A percentile compares a stretch with the other conserved stretches of the same genome.
phyloP scores from a whole-genome alignment of 306 rosid species.

The Ormosia emarginata region DNA sequence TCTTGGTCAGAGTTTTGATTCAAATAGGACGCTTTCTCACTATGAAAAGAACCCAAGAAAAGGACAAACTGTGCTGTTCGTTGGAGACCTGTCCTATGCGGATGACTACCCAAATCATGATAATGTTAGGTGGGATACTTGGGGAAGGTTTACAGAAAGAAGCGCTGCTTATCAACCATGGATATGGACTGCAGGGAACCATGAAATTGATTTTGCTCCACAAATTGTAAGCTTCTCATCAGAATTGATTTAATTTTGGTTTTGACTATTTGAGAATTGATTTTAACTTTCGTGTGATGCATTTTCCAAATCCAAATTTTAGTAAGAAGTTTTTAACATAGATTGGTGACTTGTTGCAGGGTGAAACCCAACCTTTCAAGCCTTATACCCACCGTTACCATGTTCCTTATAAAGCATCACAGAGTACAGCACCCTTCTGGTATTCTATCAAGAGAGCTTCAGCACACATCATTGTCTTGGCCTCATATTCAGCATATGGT shows the following conservation, averaged over 20 bases:
- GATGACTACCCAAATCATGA: slow-evolving; percentile 70
- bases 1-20: slow-evolving; percentile 89
- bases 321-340: neutral
- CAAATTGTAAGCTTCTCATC: slow-evolving; percentile 51
- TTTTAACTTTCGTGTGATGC: neutral
- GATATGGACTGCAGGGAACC: slow-evolving; percentile 97
- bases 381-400: slow-evolving; percentile 57
- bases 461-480: slow-evolving; percentile 74
- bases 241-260: neutral
- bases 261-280: neutral
- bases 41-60: slow-evolving; percentile 60
- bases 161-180: slow-evolving; percentile 93
- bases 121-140: slow-evolving; percentile 77
- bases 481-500: slow-evolving; percentile 87
- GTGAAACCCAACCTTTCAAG: slow-evolving; percentile 64
- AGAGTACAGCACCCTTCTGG: slow-evolving; percentile 72
- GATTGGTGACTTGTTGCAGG: slow-evolving; percentile 38
- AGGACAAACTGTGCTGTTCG: slow-evolving; percentile 62
- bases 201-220: slow-evolving; percentile 76
- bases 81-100: slow-evolving; percentile 88
- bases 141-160: slow-evolving; percentile 88
- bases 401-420: slow-evolving; percentile 56
- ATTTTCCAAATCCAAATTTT: neutral
- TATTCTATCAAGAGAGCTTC: slow-evolving; percentile 89
- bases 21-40: slow-evolving; percentile 71